Evolutionary conservation across 2,329 filamentous ascomycete species (phyloP).

Genomic region (Pseudogymnoascus sp.): DNA sequence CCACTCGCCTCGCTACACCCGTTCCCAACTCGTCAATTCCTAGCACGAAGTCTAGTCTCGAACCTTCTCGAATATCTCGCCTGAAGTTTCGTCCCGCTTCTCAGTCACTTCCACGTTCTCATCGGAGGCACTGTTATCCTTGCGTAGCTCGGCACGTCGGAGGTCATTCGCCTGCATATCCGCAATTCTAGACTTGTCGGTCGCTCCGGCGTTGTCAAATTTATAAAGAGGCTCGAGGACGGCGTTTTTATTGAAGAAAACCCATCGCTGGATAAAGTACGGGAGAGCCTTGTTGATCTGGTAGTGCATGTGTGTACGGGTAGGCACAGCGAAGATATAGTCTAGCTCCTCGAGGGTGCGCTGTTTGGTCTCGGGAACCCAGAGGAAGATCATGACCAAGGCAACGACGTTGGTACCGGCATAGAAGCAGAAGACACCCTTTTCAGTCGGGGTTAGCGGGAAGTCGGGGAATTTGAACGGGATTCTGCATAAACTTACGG

Average conservation of each 20-base stretch:
- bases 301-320: constrained; percentile 23
- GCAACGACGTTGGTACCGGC: constrained; percentile 44
- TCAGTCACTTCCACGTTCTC: background rate
- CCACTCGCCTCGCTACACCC: background rate
- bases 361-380: constrained; percentile 33
- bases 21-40: background rate
- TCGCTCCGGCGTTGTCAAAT: constrained; percentile 29
- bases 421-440: constrained; percentile 43
- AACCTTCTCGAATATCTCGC: constrained; percentile 1
- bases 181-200: constrained; percentile 6
- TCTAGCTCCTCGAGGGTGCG: constrained; percentile 8
- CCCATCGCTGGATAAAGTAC: constrained; percentile 16
- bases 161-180: constrained; percentile 5
- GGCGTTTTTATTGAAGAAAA: constrained; percentile 31
- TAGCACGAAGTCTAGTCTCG: constrained; percentile 10
- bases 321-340: constrained; percentile 36
- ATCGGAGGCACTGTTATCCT: constrained; percentile 6
- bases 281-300: constrained; percentile 23
- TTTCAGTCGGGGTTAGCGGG: background rate
- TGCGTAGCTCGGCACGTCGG: background rate
- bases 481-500: constrained; percentile 11
- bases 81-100: background rate
- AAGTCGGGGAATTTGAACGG: background rate
- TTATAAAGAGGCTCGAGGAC: constrained; percentile 42
- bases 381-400: constrained; percentile 41